Base-by-base conservation (phyloP, 2,329 filamentous ascomycete species). In the Aspergillus unguis region DNA sequence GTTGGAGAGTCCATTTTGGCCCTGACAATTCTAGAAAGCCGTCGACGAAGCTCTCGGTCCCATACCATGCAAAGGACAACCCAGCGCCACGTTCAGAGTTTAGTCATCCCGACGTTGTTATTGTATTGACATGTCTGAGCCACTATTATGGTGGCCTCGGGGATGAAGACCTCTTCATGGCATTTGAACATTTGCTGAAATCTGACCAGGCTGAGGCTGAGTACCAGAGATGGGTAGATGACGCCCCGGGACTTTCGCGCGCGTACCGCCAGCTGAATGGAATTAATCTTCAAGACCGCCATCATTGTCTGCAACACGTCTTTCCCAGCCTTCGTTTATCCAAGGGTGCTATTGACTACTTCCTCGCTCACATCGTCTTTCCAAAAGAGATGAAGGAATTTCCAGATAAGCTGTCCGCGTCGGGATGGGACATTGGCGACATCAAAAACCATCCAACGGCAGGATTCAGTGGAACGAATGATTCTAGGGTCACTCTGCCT, bases 401-500 rank as follows among this genome's bases (percentile, higher is more conserved):
- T 44, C 78, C 80, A 0, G 50, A 75, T 6, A 89, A 88, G 54
- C 67, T 90, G 0, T 83, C 81, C 0, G 77, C 83, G 0, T 88
- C 85, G 0, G 85, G 84, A 0, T 90, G 85, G 86, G 85, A 90
- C 54, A 70, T 89, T 17, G 58, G 54, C 5, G 63, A 71, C 35
- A 44, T 44, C 4, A 84, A 78, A 50, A 5, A 17, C 0, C 69
- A 81, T 23, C 74, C 77, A 0, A 84, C 78, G 0, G 85, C 82
- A 0, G 87, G 86, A 0, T 90, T 90, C 61, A 87, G 84, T 50
- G 86, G 86, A 0, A 90, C 86, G 0, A 85, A 84, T 26, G 86
- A 90, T 57, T 82, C 80, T 8, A 71, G 32, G 61, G 87, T 0
- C 61, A 62, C 85, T 0, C 71, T 90, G 0, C 86, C 86, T 0